Percentiles rank a stretch among this genome's conserved stretches.
Conservation (phyloP, 2,329 filamentous ascomycete genomes). For the Didymella keratinophila region DNA sequence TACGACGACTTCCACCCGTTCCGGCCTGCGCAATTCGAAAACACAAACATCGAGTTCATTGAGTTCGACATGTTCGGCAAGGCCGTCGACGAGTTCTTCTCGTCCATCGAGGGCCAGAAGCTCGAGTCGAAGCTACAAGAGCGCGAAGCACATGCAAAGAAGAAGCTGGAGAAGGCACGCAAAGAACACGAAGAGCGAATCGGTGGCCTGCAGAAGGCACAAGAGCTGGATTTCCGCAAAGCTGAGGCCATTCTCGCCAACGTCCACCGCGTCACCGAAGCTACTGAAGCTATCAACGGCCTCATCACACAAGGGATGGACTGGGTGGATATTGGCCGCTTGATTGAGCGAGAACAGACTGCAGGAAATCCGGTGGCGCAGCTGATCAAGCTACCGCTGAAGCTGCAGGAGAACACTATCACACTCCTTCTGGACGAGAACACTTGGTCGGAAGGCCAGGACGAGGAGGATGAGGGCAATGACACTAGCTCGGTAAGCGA, state of each 20-base stretch:
- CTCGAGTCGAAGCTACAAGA: slow-evolving; percentile 84
- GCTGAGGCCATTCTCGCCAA: slow-evolving; percentile 92
- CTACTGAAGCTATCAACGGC: slow-evolving; percentile 89
- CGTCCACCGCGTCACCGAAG: slow-evolving; percentile 88
- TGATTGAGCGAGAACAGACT: slow-evolving; percentile 87
- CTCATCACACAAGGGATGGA: slow-evolving; percentile 96
- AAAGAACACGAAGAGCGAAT: slow-evolving; percentile 86
- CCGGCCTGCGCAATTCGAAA: slow-evolving; percentile 79
- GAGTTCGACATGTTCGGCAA: slow-evolving; percentile 88
- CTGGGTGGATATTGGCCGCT: slow-evolving; percentile 87
- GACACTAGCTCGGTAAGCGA: slow-evolving; percentile 72
- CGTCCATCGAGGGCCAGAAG: slow-evolving; percentile 92
- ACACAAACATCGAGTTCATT: slow-evolving; percentile 71
- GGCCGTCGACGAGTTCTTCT: slow-evolving; percentile 96
- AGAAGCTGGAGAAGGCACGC: slow-evolving; percentile 84
- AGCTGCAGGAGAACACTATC: slow-evolving; percentile 87
- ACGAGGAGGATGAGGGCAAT: slow-evolving; percentile 63
- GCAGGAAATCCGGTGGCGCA: slow-evolving; percentile 84
- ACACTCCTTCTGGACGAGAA: slow-evolving; percentile 80
- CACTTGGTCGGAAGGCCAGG: slow-evolving; percentile 68
- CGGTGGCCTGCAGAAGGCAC: slow-evolving; percentile 80
- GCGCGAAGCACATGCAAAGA: slow-evolving; percentile 79
- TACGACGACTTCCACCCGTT: slow-evolving; percentile 98
- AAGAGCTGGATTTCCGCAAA: slow-evolving; percentile 84
- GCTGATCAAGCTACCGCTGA: slow-evolving; percentile 85